Evolutionary conservation across 176 grass and related monocot species (phyloP).

Genomic region (Carex pumila): DNA sequence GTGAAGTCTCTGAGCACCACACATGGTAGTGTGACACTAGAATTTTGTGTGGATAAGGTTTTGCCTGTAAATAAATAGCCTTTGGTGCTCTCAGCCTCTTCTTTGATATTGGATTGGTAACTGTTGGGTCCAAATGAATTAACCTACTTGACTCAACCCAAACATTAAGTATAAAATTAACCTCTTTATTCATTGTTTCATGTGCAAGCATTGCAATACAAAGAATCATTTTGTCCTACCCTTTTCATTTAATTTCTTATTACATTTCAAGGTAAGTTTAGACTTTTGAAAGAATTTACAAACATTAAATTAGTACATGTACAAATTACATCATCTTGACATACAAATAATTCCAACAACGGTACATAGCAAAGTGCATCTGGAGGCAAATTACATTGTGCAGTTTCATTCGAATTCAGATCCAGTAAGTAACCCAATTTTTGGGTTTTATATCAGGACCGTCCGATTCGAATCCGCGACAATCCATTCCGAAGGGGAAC

Average conservation of each 20-base stretch:
- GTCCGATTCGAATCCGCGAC: too few species aligned
- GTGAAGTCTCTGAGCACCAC: conserved; percentile 23
- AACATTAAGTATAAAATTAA: background rate
- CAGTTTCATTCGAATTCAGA: too few species aligned
- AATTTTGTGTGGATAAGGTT: conserved; percentile 34
- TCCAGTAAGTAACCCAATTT: too few species aligned
- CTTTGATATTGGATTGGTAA: background rate
- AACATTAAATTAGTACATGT: background rate
- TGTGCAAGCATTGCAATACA: background rate
- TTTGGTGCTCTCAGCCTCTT: background rate
- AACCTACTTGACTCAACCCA: background rate
- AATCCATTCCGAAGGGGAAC: too few species aligned
- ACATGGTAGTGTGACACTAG: background rate
- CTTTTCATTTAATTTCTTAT: background rate
- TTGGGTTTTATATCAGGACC: too few species aligned
- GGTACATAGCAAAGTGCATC: background rate
- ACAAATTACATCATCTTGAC: background rate
- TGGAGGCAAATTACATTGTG: background rate
- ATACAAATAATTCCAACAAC: background rate
- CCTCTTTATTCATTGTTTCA: background rate
- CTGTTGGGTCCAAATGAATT: background rate
- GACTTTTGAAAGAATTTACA: background rate
- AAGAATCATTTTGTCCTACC: background rate
- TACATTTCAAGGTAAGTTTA: background rate
- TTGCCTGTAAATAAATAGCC: background rate